Percentiles rank a stretch among this genome's conserved stretches.
Evolutionary conservation across 169 alveolate species (phyloP).

Genomic region (Babesia caballi): DNA sequence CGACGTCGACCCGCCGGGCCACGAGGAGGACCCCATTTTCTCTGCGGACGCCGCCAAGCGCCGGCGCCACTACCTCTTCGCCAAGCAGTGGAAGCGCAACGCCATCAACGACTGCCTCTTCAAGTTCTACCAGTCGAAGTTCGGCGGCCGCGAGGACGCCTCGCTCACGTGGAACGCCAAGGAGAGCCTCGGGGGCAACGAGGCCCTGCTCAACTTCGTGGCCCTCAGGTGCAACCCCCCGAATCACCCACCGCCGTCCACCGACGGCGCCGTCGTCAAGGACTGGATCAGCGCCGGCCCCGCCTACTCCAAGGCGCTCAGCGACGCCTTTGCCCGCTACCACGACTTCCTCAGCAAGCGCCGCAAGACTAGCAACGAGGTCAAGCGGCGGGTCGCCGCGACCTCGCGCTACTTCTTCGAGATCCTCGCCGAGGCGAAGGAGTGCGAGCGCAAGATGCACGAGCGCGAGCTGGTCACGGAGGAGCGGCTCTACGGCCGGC

Average conservation of each 20-base stretch:
- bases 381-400: slow-evolving; percentile 40
- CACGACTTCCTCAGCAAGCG: slow-evolving; percentile 44
- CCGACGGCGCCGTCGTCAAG: neutral
- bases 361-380: slow-evolving; percentile 14
- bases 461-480: slow-evolving; percentile 62
- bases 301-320: slow-evolving; percentile 23
- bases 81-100: slow-evolving; percentile 64
- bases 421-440: slow-evolving; percentile 65
- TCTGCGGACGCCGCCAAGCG: slow-evolving; percentile 25
- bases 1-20: neutral
- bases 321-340: slow-evolving; percentile 14
- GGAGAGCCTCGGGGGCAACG: neutral
- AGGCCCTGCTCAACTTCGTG: neutral
- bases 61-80: slow-evolving; percentile 47
- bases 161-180: slow-evolving; percentile 8
- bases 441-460: slow-evolving; percentile 63
- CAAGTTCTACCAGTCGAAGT: slow-evolving; percentile 3
- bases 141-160: neutral
- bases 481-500: slow-evolving; percentile 58
- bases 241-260: neutral
- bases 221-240: too few species aligned
- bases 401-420: slow-evolving; percentile 63
- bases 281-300: slow-evolving; percentile 61
- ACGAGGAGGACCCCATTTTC: neutral
- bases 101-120: slow-evolving; percentile 28